These are phyloP conservation scores for Arabidopsis thaliana DNA, from an alignment of 345 rosid species.

Conservation along the genomic window TAIR10.1 NC_003076.8:24790001-24790500, in stretches of 20 bases:
- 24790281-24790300: slow-evolving; percentile 32
- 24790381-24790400: slow-evolving; percentile 95
- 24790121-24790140: slow-evolving; percentile 77
- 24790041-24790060: not conserved
- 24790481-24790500: slow-evolving; percentile 90
- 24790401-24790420: slow-evolving; percentile 83
- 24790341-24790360: slow-evolving; percentile 86
- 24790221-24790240: slow-evolving; percentile 53
- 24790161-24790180: slow-evolving; percentile 51
- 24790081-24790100: slow-evolving; percentile 70
- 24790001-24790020: slow-evolving; percentile 6
- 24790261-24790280: slow-evolving; percentile 32
- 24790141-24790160: slow-evolving; percentile 68
- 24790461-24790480: slow-evolving; percentile 77
- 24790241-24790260: slow-evolving; percentile 72
- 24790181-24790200: not conserved
- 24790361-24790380: slow-evolving; percentile 85
- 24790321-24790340: slow-evolving; percentile 88
- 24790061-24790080: slow-evolving; percentile 1
- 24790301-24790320: slow-evolving; percentile 72
- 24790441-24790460: slow-evolving; percentile 79
- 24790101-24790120: slow-evolving; percentile 82
- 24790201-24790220: not conserved
- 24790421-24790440: slow-evolving; percentile 99
- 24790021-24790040: not conserved